Percentiles rank a stretch among this genome's conserved stretches.
phyloP scores from a whole-genome alignment of 768 basidiomycete species.

The Russula griseocarnosa region DNA sequence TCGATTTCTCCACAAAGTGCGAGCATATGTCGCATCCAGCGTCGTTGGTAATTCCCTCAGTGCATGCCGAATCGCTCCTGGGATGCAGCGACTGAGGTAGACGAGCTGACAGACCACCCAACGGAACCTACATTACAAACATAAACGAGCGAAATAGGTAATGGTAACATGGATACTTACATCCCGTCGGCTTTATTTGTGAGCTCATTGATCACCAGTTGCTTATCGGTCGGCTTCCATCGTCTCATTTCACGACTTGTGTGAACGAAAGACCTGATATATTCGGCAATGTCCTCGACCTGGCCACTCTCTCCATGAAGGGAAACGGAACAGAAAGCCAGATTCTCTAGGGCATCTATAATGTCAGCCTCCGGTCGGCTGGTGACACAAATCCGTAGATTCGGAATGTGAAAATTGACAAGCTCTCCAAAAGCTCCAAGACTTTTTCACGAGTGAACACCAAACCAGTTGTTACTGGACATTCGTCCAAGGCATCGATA shows the following conservation, averaged over 20 bases:
- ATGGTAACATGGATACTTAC: not conserved
- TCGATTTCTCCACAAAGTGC: too few relatives aligned
- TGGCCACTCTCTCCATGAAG: not conserved
- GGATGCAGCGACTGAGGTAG: not conserved
- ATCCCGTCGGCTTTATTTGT: slow-evolving; percentile 3
- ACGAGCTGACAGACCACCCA: slow-evolving; percentile 9
- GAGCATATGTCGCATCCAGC: slow-evolving; percentile 3
- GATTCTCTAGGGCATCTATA: not conserved
- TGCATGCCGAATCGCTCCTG: not conserved
- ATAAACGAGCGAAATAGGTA: not conserved
- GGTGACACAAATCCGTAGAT: slow-evolving; percentile 7
- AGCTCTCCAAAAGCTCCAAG: not conserved
- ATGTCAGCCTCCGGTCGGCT: slow-evolving; percentile 11
- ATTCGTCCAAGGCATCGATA: slow-evolving; percentile 12
- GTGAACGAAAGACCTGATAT: not conserved
- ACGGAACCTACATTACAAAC: not conserved
- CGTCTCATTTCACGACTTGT: not conserved
- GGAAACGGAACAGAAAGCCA: not conserved
- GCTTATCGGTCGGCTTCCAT: not conserved
- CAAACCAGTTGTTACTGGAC: not conserved
- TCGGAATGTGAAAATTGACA: not conserved
- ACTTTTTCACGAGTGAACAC: slow-evolving; percentile 5
- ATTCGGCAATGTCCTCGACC: not conserved
- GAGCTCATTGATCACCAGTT: not conserved
- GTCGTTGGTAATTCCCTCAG: not conserved